Evolutionary conservation across 2,329 filamentous ascomycete species (phyloP), one percentile per base, ranked within the genome.

Genomic region (Blumeriella jaapii): DNA sequence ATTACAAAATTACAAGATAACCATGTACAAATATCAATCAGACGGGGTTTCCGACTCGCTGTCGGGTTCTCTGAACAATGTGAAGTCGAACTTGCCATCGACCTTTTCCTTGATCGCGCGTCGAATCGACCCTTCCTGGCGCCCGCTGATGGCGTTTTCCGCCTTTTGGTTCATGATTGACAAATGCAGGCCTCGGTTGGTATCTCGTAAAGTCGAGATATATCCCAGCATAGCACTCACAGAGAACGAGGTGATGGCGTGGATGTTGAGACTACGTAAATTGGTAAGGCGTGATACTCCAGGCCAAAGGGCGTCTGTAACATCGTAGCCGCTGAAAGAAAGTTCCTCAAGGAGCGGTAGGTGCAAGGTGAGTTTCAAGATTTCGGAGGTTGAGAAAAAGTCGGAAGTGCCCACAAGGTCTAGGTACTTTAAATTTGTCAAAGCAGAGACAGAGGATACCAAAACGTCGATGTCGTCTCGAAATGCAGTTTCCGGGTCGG

Each of bases 181-280:
- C 11, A 60, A 35, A 5, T 44, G 19, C 10, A 60, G 42, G 10
- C 55, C 56, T 18, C 44, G 44, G 31, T 60, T 59, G 7, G 49
- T 51, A 7, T 43, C 41, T n/a, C 52, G 48, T 5, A 70, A 52
- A 3, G 37, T 49, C 5, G 50, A 44, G 18, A 67, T 55, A 38
- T 65, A 68, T 0, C 47, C 29, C n/a, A 55, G 50, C 1, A 80
- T 59, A 2, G 67, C 69, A 4, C 61, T 52, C 3, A 57, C 57
- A 0, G 68, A 69, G 50, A 81, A 78, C 2, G 55, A 54, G 0
- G 74, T 74, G 2, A 67, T 56, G 2, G 68, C 71, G 23, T 62
- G 64, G 26, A 79, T 65, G 4, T 62, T 64, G 5, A 80, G 56
- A 3, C 56, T 60, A 29, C 64, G 66, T 22, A 81, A 55, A 19